Base-by-base conservation (phyloP, 2,329 filamentous ascomycete species). In the Fusarium agapanthi region DNA sequence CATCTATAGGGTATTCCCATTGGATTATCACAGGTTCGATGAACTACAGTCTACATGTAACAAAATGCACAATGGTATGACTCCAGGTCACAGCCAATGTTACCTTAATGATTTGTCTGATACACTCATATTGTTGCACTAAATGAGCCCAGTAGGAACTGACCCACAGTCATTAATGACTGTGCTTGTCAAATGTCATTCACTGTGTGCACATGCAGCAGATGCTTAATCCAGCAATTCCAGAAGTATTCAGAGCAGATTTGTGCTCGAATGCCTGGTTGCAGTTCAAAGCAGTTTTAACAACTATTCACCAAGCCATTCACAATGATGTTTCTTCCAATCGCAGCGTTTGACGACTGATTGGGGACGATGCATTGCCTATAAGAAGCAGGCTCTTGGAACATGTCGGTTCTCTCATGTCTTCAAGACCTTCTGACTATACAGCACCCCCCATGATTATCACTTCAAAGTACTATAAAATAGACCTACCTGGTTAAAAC, bases 161-260 rank as follows among this genome's bases (percentile, higher is more conserved):
- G 5, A 10, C 15, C 1, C 1, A 28, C 18, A 10, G 4, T 18
- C 4, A 18, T 3, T 13, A n/a, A 6, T n/a, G 10, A 28, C 9
- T 10, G 15, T 13, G 7, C 10, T 18, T n/a, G 24, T 18, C 11
- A 14, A 10, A 30, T 1, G 20, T 34, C 11, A 8, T 34, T n/a
- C 6, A 8, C 20, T 30, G 14, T n/a, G 10, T 6, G 6, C 44
- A 15, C 9, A 1, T 6, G 4, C 1, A 2, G 16, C 5, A 22
- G 1, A n/a, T 3, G 10, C 7, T n/a, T 8, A 16, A 3, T 11
- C 26, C 15, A 2, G 3, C 6, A 10, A 1, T 10, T 7, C 20
- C 2, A 18, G 11, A 9, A 20, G 11, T 13, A 30, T 10, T 50
- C 34, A 38, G 5, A 14, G 20, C 10, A 54, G 2, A 6, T 14